Percentiles rank a stretch among this genome's conserved stretches.
These are phyloP conservation scores for Kurtzmaniella quercitrusa DNA, from an alignment of 1,139 yeast species.

Conservation along the genomic window DNA sequence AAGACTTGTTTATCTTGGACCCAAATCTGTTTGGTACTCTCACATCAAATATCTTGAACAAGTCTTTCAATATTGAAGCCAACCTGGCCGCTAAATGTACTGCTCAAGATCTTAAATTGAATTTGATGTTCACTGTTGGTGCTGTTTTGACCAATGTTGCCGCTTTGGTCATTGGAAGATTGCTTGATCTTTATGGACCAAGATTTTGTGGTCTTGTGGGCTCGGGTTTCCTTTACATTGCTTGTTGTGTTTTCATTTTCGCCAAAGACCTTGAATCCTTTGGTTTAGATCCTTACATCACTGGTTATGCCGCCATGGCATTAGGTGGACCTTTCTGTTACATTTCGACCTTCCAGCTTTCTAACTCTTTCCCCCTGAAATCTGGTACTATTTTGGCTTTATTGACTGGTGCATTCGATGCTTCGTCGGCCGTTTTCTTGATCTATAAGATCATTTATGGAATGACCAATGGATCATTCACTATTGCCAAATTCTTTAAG, in stretches of 20 bases:
- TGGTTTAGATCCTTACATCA: slow-evolving; percentile 35
- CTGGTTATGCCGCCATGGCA: slow-evolving; percentile 39
- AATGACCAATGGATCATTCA: slow-evolving; percentile 22
- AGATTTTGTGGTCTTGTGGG: slow-evolving; percentile 76
- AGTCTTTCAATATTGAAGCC: slow-evolving; percentile 9
- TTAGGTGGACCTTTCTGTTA: slow-evolving; percentile 46
- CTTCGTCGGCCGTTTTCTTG: slow-evolving; percentile 44
- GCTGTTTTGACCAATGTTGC: slow-evolving; percentile 84
- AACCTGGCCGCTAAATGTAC: slow-evolving; percentile 42
- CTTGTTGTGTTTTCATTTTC: slow-evolving; percentile 45
- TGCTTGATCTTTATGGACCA: slow-evolving; percentile 79
- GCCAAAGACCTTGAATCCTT: slow-evolving; percentile 19
- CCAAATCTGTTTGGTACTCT: slow-evolving; percentile 5
- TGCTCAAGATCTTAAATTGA: slow-evolving; percentile 75
- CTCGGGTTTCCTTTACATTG: slow-evolving; percentile 48
- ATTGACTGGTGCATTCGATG: slow-evolving; percentile 45
- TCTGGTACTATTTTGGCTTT: slow-evolving; percentile 42
- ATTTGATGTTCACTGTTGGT: slow-evolving; percentile 78
- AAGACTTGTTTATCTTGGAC: neutral
- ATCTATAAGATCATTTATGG: slow-evolving; percentile 30
- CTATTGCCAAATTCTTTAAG: slow-evolving; percentile 30
- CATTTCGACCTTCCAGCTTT: slow-evolving; percentile 43
- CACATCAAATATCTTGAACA: slow-evolving; percentile 1
- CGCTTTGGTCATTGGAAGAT: slow-evolving; percentile 76
- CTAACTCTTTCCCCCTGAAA: slow-evolving; percentile 39